Conservation (phyloP, 2,329 filamentous ascomycete species). For the Lasiodiplodia theobromae region DNA sequence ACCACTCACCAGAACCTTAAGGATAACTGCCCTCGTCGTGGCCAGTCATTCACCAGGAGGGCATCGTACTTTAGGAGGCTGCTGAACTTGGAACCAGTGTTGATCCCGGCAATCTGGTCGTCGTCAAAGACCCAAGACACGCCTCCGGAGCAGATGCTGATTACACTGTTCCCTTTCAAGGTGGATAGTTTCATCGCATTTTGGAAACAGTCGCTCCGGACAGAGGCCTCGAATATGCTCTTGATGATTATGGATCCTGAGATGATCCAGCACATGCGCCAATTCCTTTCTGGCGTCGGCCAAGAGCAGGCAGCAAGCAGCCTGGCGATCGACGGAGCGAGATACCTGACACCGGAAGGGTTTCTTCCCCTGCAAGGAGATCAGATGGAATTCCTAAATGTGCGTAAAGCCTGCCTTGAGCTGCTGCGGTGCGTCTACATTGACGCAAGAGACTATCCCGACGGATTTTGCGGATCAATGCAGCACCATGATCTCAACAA, state of each 20-base stretch:
- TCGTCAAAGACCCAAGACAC: background rate
- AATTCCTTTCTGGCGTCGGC: background rate
- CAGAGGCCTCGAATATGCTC: background rate
- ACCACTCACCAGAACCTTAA: background rate
- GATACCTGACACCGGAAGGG: background rate
- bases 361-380: background rate
- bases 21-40: background rate
- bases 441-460: background rate
- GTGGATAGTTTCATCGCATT: background rate
- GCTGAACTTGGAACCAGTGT: background rate
- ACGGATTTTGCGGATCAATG: background rate
- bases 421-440: background rate
- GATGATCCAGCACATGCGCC: background rate
- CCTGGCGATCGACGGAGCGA: background rate
- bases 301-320: background rate
- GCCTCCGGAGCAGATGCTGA: background rate
- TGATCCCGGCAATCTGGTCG: background rate
- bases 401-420: background rate
- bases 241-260: background rate
- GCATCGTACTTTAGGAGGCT: background rate
- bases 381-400: background rate
- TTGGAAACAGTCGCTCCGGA: background rate
- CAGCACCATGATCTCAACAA: too few relatives aligned
- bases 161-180: background rate
- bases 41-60: background rate